Conservation (phyloP, 192 early-diverging fungal species). For the Helicostylum pulchrum region DNA sequence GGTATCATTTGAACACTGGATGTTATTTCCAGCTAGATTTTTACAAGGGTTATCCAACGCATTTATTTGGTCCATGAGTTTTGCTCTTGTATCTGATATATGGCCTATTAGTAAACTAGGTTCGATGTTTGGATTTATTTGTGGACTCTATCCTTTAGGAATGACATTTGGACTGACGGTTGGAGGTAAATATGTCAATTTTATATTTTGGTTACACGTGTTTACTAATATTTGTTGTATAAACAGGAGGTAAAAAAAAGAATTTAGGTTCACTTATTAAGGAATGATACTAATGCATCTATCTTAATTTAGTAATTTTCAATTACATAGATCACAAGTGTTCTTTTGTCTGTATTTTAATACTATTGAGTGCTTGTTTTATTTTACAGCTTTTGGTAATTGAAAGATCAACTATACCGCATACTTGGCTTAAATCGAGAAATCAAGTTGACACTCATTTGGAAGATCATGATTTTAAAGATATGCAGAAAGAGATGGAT, state of each 20-base stretch:
- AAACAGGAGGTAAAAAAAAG: no score
- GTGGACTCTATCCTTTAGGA: slow-evolving; percentile 6
- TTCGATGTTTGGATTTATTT: not conserved
- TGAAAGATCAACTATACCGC: slow-evolving; percentile 5
- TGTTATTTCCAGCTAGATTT: not conserved
- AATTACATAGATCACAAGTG: not conserved
- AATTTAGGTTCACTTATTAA: not conserved
- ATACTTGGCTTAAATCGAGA: not conserved
- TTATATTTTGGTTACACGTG: no score
- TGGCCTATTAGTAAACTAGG: not conserved
- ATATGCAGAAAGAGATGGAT: not conserved
- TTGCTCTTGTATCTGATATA: not conserved
- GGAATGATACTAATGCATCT: not conserved
- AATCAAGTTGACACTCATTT: no score
- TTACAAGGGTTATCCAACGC: not conserved
- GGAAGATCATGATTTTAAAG: no score
- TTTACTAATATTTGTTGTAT: no score
- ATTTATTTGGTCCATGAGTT: slow-evolving; percentile 1
- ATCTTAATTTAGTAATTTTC: not conserved
- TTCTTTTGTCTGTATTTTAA: not conserved
- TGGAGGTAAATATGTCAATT: not conserved
- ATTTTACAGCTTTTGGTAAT: not conserved
- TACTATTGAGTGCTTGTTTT: not conserved
- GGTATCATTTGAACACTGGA: not conserved
- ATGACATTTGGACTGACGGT: not conserved